Evolutionary conservation across 768 basidiomycete genomes (phyloP).

Genomic region (Termitomyces sp.): DNA sequence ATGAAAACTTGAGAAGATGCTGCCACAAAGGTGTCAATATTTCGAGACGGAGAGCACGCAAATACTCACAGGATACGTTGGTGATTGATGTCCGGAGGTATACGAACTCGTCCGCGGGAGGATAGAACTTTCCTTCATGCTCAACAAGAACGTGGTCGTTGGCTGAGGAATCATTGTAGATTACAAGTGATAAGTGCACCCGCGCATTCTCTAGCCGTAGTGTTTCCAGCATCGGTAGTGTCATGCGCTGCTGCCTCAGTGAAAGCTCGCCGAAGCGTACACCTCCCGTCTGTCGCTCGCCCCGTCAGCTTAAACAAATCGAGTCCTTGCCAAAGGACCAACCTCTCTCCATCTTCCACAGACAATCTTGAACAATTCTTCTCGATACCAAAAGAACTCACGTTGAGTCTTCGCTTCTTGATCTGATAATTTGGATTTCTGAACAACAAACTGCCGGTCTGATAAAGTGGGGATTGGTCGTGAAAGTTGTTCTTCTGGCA

Average conservation of each 20-base stretch:
- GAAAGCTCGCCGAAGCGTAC: slow-evolving; percentile 73
- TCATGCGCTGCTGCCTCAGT: slow-evolving; percentile 74
- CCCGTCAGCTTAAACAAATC: not conserved
- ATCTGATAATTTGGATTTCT: slow-evolving; percentile 60
- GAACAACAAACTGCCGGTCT: slow-evolving; percentile 87
- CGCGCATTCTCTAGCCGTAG: slow-evolving; percentile 66
- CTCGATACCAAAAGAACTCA: slow-evolving; percentile 95
- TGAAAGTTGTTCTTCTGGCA: slow-evolving; percentile 56
- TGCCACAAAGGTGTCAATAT: slow-evolving; percentile 23
- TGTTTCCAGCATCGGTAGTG: slow-evolving; percentile 74
- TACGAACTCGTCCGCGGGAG: slow-evolving; percentile 59
- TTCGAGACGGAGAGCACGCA: not conserved
- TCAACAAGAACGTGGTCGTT: slow-evolving; percentile 20
- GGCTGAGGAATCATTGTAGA: slow-evolving; percentile 21
- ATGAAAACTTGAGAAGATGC: slow-evolving; percentile 50
- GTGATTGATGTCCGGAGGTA: slow-evolving; percentile 53
- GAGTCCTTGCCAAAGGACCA: slow-evolving; percentile 15
- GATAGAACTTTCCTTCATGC: slow-evolving; percentile 42
- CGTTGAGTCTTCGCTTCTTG: slow-evolving; percentile 62
- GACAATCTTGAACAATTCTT: slow-evolving; percentile 72
- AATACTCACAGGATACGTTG: slow-evolving; percentile 64
- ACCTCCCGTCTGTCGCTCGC: slow-evolving; percentile 63
- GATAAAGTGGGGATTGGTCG: slow-evolving; percentile 80
- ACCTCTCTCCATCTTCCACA: slow-evolving; percentile 87
- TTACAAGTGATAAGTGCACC: slow-evolving; percentile 51